Evolutionary conservation across 2,329 filamentous ascomycete genomes (phyloP), one percentile per base, ranked within the genome.

Genomic region (Fusarium succisae): DNA sequence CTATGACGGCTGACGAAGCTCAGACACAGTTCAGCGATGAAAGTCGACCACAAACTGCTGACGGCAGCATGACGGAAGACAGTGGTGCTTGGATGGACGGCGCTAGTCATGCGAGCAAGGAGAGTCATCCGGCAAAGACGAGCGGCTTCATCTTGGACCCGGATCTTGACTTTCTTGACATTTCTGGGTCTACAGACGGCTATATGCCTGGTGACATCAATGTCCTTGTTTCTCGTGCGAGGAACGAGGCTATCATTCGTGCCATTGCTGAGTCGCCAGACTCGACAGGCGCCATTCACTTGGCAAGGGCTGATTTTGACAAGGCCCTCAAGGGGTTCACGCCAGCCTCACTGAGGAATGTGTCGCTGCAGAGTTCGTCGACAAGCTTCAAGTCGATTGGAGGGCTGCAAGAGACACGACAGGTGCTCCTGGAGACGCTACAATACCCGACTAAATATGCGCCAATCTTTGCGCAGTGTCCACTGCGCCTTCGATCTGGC

Each of bases 401-500:
- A 55, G 96, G 96, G 22, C 86, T 99, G 9, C 89, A 91, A 48
- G 91, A 94, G 78, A 99, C 96, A 2, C 91, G 97, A 8, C 92
- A 95, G 77, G 94, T 94, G n/a, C 88, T 99, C 7, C 88, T 99
- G 14, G 96, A 99, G 83, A 99, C 96, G 0, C 86, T 99, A 8
- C 94, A 98, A 80, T 99, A 99, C 79, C 96, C 96, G 1, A 99
- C 97, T 3, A 98, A 96, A 68, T 99, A 99, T 80, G 96, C 96
- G 0, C 96, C 96, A 4, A 98, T 99, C 73, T 99, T 99, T 80
- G 95, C 95, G 8, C 94, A 97, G 79, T 99, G 96, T 77, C 96
- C 96, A 8, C 89, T 99, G 1, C 93, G 96, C n/a, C 87, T 99
- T 9, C 94, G 96, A 17, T 98, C 96, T 13, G 96, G 96, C 60